Conservation (phyloP, 2,329 filamentous ascomycete species). For the Sphaerulina populicola region DNA sequence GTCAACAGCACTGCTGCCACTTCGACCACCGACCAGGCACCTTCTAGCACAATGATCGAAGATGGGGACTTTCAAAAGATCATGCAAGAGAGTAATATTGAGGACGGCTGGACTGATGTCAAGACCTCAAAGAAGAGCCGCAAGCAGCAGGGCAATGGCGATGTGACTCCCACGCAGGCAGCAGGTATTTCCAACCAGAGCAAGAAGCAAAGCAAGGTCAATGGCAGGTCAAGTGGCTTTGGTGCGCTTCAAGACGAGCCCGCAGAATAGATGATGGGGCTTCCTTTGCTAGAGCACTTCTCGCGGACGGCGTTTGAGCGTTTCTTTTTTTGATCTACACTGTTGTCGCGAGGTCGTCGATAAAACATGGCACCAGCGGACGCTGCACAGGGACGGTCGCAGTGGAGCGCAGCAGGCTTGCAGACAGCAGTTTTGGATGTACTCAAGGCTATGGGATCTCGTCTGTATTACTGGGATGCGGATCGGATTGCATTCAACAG, state of each 20-base stretch:
- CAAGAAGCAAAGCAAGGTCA: constrained; percentile 11
- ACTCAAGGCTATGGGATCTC: background rate
- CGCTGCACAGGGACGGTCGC: background rate
- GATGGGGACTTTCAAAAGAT: constrained; percentile 52
- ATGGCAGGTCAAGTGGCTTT: constrained; percentile 14
- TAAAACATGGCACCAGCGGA: background rate
- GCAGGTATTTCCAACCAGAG: background rate
- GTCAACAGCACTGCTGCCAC: constrained; percentile 35
- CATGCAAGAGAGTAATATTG: constrained; percentile 40
- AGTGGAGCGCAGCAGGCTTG: background rate
- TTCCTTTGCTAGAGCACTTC: background rate
- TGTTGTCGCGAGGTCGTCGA: background rate
- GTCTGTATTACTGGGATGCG: background rate
- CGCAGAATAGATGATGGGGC: background rate
- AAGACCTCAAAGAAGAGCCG: constrained; percentile 48
- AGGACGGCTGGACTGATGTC: constrained; percentile 55
- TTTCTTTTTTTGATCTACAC: background rate
- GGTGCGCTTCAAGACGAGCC: background rate
- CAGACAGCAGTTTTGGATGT: background rate
- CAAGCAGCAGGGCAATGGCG: constrained; percentile 29
- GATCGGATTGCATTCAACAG: background rate
- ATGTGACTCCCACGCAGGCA: constrained; percentile 13
- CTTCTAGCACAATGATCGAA: constrained; percentile 44
- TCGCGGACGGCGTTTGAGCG: background rate
- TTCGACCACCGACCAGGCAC: constrained; percentile 32